Conservation (phyloP, 1,284 basidiomycete genomes). For the Trichosporon coremiiforme region DNA sequence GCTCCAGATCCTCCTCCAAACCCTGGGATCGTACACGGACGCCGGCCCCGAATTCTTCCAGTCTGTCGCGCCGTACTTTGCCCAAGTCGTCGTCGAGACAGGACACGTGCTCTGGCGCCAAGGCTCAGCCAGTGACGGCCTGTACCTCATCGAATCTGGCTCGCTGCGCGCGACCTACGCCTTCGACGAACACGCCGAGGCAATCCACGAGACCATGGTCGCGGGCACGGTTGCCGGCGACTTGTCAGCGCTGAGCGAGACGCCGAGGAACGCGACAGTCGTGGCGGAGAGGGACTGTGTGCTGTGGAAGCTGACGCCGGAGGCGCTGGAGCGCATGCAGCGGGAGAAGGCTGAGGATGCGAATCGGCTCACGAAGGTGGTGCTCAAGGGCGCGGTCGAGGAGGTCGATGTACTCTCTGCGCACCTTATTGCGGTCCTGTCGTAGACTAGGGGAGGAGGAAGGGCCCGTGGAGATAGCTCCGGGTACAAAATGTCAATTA, state of each 20-base stretch:
- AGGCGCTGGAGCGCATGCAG: slow-evolving; percentile 65
- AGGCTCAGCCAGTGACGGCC: slow-evolving; percentile 72
- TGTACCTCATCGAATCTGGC: slow-evolving; percentile 84
- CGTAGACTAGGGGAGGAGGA: no score
- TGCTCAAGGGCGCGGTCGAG: slow-evolving; percentile 68
- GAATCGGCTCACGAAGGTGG: slow-evolving; percentile 68
- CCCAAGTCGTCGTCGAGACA: slow-evolving; percentile 62
- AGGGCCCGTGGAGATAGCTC: not conserved
- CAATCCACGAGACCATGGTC: slow-evolving; percentile 85
- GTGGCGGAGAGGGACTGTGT: slow-evolving; percentile 74
- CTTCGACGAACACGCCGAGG: slow-evolving; percentile 68
- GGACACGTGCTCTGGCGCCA: slow-evolving; percentile 75
- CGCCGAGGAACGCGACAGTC: slow-evolving; percentile 80
- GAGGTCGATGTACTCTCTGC: slow-evolving; percentile 55
- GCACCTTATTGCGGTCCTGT: slow-evolving; percentile 53
- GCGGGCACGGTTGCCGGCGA: slow-evolving; percentile 89
- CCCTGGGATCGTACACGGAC: slow-evolving; percentile 68
- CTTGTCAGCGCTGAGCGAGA: slow-evolving; percentile 73
- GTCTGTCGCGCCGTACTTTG: slow-evolving; percentile 69
- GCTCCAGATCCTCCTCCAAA: slow-evolving; percentile 64
- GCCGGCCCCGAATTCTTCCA: slow-evolving; percentile 52
- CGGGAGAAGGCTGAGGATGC: slow-evolving; percentile 68
- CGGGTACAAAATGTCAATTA: not conserved
- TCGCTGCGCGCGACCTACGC: slow-evolving; percentile 76
- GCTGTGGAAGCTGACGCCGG: slow-evolving; percentile 75